Percentiles rank a stretch among this genome's conserved stretches.
Evolutionary conservation across 495 filamentous ascomycete genomes (phyloP).

Genomic region (Chaetomium fimeti): DNA sequence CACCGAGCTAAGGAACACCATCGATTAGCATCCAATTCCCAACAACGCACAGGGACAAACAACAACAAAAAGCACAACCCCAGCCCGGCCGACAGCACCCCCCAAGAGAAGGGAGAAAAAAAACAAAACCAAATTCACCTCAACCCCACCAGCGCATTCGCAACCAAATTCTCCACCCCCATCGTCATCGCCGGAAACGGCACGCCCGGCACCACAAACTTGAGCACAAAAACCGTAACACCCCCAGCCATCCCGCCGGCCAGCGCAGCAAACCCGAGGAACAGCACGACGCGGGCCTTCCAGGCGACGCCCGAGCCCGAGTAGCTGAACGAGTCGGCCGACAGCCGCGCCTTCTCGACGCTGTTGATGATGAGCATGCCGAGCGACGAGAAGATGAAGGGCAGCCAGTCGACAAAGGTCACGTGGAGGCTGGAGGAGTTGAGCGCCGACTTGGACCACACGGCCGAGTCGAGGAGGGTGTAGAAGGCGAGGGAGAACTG

Average conservation of each 20-base stretch:
- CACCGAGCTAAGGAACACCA: slow-evolving; percentile 59
- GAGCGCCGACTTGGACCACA: slow-evolving; percentile 74
- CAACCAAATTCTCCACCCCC: slow-evolving; percentile 88
- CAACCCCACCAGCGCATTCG: slow-evolving; percentile 82
- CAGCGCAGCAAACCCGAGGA: slow-evolving; percentile 90
- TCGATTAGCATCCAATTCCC: slow-evolving; percentile 17
- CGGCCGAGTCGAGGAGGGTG: slow-evolving; percentile 86
- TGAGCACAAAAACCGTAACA: slow-evolving; percentile 86
- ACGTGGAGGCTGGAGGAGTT: slow-evolving; percentile 85
- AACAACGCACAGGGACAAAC: not conserved
- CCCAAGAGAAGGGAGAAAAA: not conserved
- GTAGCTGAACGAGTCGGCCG: slow-evolving; percentile 84
- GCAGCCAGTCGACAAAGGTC: slow-evolving; percentile 97
- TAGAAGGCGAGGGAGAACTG: slow-evolving; percentile 98
- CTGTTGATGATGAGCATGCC: slow-evolving; percentile 99
- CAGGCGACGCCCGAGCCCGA: slow-evolving; percentile 84
- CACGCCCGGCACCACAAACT: slow-evolving; percentile 79
- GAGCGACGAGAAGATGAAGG: slow-evolving; percentile 86
- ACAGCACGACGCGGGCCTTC: slow-evolving; percentile 94
- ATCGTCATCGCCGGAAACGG: slow-evolving; percentile 84
- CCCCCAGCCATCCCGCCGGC: slow-evolving; percentile 92
- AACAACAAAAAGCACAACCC: not conserved
- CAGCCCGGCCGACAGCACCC: too few relatives aligned
- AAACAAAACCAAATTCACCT: slow-evolving; percentile 11
- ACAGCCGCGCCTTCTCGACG: slow-evolving; percentile 88